Conservation (phyloP, 371 early-diverging fungal genomes). For the Mucor mucedo region DNA sequence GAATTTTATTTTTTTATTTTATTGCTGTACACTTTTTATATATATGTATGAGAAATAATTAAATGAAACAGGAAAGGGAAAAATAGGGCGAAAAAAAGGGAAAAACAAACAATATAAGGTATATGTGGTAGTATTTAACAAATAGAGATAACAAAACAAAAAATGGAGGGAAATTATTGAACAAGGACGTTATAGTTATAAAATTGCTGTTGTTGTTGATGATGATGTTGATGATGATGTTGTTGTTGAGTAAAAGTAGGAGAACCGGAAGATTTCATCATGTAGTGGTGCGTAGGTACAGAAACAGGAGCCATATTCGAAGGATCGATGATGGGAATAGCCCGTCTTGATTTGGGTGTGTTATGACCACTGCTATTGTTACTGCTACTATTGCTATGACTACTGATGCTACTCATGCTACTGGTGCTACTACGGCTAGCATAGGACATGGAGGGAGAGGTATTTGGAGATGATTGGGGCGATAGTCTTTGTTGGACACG, state of each 20-base stretch:
- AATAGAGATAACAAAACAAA: constrained; percentile 7
- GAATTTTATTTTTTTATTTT: background rate
- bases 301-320: constrained; percentile 46
- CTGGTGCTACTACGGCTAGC: background rate
- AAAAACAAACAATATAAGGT: constrained; percentile 7
- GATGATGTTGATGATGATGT: background rate
- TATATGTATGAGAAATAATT: background rate
- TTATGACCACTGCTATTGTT: constrained; percentile 1
- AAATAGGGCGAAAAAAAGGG: background rate
- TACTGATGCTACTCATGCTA: background rate
- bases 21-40: background rate
- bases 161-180: constrained; percentile 10
- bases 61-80: constrained; percentile 3
- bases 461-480: constrained; percentile 46
- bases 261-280: constrained; percentile 6
- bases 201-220: constrained; percentile 5
- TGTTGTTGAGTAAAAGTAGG: constrained; percentile 18
- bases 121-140: constrained; percentile 12
- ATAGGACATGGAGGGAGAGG: constrained; percentile 40
- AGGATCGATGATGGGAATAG: constrained; percentile 53
- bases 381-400: background rate
- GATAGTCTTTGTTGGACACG: constrained; percentile 50
- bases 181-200: constrained; percentile 14
- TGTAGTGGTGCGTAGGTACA: constrained; percentile 27
- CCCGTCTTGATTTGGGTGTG: constrained; percentile 33